A percentile compares a stretch with the other conserved stretches of the same genome.
These are phyloP conservation scores for Blumeria hordei DNA, from an alignment of 2,329 filamentous ascomycete genomes.

Conservation along the genomic window DNA sequence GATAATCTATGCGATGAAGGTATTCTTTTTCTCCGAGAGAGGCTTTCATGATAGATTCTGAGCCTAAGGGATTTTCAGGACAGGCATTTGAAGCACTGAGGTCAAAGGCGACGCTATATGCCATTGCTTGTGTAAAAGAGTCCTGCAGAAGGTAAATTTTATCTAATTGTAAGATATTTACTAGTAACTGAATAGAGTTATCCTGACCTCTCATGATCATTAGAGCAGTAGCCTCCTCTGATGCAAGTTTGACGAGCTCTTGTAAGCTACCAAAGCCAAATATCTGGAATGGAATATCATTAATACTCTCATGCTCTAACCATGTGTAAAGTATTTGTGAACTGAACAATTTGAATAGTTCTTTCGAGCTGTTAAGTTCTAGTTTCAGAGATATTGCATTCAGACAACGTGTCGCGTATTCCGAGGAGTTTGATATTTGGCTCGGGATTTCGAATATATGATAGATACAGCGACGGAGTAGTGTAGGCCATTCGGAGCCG, in stretches of 20 bases:
- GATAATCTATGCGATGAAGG: slow-evolving; percentile 33
- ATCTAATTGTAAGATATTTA: slow-evolving; percentile 27
- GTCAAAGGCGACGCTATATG: slow-evolving; percentile 65
- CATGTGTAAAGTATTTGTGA: slow-evolving; percentile 81
- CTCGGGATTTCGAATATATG: slow-evolving; percentile 83
- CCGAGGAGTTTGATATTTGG: slow-evolving; percentile 35
- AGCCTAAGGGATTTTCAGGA: slow-evolving; percentile 13
- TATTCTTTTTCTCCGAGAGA: slow-evolving; percentile 44
- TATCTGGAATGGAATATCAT: slow-evolving; percentile 58
- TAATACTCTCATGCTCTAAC: slow-evolving; percentile 42
- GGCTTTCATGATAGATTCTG: slow-evolving; percentile 43
- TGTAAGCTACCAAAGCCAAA: slow-evolving; percentile 53
- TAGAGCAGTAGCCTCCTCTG: slow-evolving; percentile 57
- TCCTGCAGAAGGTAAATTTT: slow-evolving; percentile 33
- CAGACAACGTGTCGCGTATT: slow-evolving; percentile 53
- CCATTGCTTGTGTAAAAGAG: slow-evolving; percentile 56
- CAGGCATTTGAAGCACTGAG: slow-evolving; percentile 19
- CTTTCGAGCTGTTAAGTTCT: slow-evolving; percentile 35
- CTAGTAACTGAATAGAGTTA: slow-evolving; percentile 34
- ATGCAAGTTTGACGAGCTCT: slow-evolving; percentile 44
- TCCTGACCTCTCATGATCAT: slow-evolving; percentile 61
- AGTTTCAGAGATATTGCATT: slow-evolving; percentile 39
- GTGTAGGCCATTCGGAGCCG: slow-evolving; percentile 62
- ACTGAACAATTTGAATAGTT: slow-evolving; percentile 63
- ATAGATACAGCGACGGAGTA: slow-evolving; percentile 71